Evolutionary conservation across 257 asterid genomes (phyloP), one percentile per base, ranked within the genome.

Genomic region (Coffea eugenioides): DNA sequence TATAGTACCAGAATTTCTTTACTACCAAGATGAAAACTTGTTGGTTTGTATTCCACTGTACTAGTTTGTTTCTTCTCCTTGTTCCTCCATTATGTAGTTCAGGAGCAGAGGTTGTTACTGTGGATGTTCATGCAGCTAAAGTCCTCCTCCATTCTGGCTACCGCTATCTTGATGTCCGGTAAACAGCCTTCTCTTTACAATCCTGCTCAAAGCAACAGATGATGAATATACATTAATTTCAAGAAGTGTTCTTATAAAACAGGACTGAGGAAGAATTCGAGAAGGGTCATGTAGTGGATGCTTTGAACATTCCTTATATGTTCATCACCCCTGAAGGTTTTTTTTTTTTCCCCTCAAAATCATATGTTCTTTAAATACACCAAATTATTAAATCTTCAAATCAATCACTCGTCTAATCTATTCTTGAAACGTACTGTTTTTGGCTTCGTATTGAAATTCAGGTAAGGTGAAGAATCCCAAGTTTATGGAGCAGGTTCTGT

Each of bases 251-350:
- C 34, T 31, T 31, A 31, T 31, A 31, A 31, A 31, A 31, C 73
- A 94, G 98, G 92, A 92, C 97, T 4, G 96, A 85, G 77, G 98
- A 92, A 90, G 98, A 92, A 88, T 94, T 91, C 90, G 84, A 88
- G 82, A 84, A 87, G 43, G 98, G 97, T 13, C 96, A 92, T 73
- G 83, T 88, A 46, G 85, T 89, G 79, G 90, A 88, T 48, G 82
- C 98, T 52, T 69, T 89, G 74, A 94, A 92, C 81, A 83, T 94
- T 72, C 91, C 97, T 2, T 94, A 92, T 77, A 91, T 94, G 97
- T 88, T 92, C 75, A 79, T 43, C 79, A 90, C 97, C 67, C 91
- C 96, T 21, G 69, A 85, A 87, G 98, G 98, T 92, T 6, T 41
- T 49, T 73, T 31, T 31, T 31, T 31, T 31, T 31, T 31, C 34